Base-by-base conservation (phyloP, 2,329 filamentous ascomycete species). In the Bipolaris zeicola region DNA sequence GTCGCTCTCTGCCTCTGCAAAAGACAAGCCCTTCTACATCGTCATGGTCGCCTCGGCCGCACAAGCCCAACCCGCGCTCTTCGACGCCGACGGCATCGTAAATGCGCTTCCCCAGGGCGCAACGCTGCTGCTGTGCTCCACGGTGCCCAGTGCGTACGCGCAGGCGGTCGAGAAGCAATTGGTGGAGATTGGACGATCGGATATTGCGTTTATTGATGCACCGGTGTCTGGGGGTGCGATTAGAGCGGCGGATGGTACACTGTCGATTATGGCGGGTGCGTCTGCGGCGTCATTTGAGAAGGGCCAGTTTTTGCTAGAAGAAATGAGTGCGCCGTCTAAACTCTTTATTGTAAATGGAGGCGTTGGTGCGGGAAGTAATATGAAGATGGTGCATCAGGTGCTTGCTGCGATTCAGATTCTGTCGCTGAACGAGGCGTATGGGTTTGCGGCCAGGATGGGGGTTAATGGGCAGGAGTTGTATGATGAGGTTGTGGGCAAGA, bases 41-140 rank as follows among this genome's bases (percentile, higher is more conserved):
- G 87, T 87, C 73, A 92, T 92, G 89, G 89, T 92, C 1, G 89
- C 89, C 6, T 90, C 88, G 0, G 85, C 88, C 2, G 81, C 84
- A 38, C 89, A 92, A 71, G 88, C 86, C 8, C 84, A 89, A 59
- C 77, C 80, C 0, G 87, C 89, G 0, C 77, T 92, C 1, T 86
- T 92, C 61, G 84, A 85, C 26, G 77, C 80, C 43, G 82, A 85
- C 3, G 69, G 71, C 22, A 87, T 81, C 11, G 72, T 82, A 20
- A 71, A 77, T 26, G 64, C 69, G 5, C 79, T 90, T 2, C 83
- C 86, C 0, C 72, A 82, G 51, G 83, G 82, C 36, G 85, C 85
- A 11, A 83, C 84, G 0, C 80, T 92, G 37, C 79, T 90, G 22
- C 81, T 91, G 33, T 89, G 86, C 74, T 90, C 87, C 1, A 92